phyloP scores from a whole-genome alignment of 345 rosid genomes.

The Excoecaria cochinchinensis region DNA sequence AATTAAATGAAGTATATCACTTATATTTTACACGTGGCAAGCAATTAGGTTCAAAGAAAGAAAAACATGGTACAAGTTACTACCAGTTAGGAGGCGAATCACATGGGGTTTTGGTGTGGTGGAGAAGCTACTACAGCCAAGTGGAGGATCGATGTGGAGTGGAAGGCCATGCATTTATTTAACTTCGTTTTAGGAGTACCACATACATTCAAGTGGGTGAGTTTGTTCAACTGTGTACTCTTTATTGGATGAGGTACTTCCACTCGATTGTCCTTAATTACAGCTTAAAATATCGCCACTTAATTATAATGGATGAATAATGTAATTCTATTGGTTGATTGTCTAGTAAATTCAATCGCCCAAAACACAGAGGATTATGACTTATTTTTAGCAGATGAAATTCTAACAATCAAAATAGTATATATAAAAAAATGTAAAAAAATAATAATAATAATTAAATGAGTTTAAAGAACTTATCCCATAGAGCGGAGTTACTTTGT shows the following conservation, averaged over 20 bases:
- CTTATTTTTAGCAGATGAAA: no score
- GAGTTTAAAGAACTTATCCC: no score
- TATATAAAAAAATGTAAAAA: no score
- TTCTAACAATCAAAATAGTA: no score
- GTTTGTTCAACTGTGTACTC: neutral
- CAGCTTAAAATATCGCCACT: no score
- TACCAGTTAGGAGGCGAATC: slow-evolving; percentile 1
- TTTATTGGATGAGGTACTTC: neutral
- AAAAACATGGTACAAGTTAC: neutral
- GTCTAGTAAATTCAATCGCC: no score
- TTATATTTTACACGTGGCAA: neutral
- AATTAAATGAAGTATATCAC: no score
- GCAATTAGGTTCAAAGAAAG: neutral
- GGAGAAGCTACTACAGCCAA: neutral
- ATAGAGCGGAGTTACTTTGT: no score
- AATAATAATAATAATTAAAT: no score
- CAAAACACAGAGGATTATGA: no score
- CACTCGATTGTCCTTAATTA: neutral
- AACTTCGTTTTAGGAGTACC: neutral
- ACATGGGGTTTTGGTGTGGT: slow-evolving; percentile 7
- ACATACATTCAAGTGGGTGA: slow-evolving; percentile 5
- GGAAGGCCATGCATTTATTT: neutral
- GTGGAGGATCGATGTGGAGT: slow-evolving; percentile 2
- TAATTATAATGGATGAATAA: no score
- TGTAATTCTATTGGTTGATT: no score